Evolutionary conservation across 1,139 yeast species (phyloP).

Genomic region (Saccharomyces hybrid): DNA sequence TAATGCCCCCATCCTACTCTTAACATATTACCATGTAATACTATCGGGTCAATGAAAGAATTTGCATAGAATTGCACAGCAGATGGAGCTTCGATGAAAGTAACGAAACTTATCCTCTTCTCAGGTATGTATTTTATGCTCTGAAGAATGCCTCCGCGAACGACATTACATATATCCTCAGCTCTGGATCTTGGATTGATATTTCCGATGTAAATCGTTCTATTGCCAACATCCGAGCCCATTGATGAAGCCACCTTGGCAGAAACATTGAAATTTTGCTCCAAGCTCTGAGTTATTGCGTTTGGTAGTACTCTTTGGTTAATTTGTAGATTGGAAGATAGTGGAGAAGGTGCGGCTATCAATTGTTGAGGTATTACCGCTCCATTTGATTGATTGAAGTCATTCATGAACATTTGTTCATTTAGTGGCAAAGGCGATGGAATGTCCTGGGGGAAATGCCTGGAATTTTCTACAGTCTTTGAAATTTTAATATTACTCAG

Average conservation of each 20-base stretch:
- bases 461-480: slow-evolving; percentile 3
- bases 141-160: slow-evolving; percentile 74
- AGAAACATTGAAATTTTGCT: slow-evolving; percentile 63
- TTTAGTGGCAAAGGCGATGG: background rate
- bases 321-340: background rate
- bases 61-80: slow-evolving; percentile 80
- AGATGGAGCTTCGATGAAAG: slow-evolving; percentile 72
- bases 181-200: slow-evolving; percentile 70
- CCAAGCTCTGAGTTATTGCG: slow-evolving; percentile 37
- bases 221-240: slow-evolving; percentile 70
- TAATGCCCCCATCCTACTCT: slow-evolving; percentile 86
- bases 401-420: background rate
- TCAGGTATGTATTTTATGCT: slow-evolving; percentile 65
- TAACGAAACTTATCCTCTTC: slow-evolving; percentile 74
- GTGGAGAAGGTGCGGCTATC: background rate
- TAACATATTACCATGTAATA: slow-evolving; percentile 65
- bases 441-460: background rate
- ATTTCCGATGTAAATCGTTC: slow-evolving; percentile 73
- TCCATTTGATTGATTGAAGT: background rate
- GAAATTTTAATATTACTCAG: slow-evolving; percentile 6
- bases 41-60: slow-evolving; percentile 67
- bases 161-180: slow-evolving; percentile 78
- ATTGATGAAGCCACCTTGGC: slow-evolving; percentile 68
- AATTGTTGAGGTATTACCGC: background rate
- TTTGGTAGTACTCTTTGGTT: slow-evolving; percentile 9